Base-by-base conservation (phyloP, 768 basidiomycete genomes). In the Lanmaoa pseudosensibilis region DNA sequence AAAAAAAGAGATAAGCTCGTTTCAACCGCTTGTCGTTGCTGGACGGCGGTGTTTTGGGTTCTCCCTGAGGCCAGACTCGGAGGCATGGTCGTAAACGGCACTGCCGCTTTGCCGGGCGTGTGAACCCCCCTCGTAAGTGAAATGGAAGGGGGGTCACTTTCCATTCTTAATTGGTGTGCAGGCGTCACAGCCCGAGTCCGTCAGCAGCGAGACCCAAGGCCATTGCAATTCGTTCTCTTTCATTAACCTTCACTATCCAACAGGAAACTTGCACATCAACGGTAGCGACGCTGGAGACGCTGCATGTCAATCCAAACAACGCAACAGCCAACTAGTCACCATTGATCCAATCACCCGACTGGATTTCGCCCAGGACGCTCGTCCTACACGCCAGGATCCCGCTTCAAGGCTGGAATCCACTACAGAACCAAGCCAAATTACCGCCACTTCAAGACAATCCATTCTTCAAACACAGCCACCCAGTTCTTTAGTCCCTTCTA, bases 291-390 rank as follows among this genome's bases (percentile, higher is more conserved):
- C 46, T 57, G 51, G 52, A 59, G 48, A 45, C 46, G 68, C 61
- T 65, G 60, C 61, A 71, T 71, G 70, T 59, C 58, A 59, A 62
- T 52, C 60, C 61, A 52, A 37, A 49, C 55, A 46, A 58, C 57
- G 32, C 41, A 65, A 56, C 62, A 55, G 37, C 61, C 59, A 50
- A 55, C 59, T 69, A 69, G 75, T 66, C 77, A 79, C 79, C 78
- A 89, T 89, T 87, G 85, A 86, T 85, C 77, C 86, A 76, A 71
- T 77, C 76, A 81, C 80, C 68, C 74, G 78, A 70, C 74, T 79
- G 74, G 75, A 73, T 77, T 72, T 78, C 74, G 69, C 80, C 72
- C 80, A 82, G 86, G 83, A 83, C 76, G 71, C 71, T 66, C 62
- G 69, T 73, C 74, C 75, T 71, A 67, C 64, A 63, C 73, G 71